Conservation (phyloP, 2,329 filamentous ascomycete genomes). For the Penicillium italicum region DNA sequence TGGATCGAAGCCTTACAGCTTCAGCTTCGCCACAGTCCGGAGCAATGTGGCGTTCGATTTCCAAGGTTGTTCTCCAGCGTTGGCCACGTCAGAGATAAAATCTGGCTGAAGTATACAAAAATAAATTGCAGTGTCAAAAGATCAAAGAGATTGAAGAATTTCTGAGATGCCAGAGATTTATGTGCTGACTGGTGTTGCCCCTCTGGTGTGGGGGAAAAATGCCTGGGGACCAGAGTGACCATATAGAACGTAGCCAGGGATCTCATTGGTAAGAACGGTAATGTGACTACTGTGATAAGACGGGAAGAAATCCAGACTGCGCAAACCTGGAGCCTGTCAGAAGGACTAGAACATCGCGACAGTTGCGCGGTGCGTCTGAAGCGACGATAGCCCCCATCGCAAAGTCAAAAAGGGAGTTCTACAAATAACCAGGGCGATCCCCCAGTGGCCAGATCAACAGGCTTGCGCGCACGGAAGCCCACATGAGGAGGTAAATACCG, state of each 20-base stretch:
- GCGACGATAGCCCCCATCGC: conserved; percentile 8
- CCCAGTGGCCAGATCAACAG: conserved; percentile 2
- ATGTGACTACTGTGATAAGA: conserved; percentile 22
- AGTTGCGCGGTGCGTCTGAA: conserved; percentile 14
- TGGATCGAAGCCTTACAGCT: conserved; percentile 23
- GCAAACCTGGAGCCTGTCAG: conserved; percentile 14
- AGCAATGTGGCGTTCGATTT: conserved; percentile 22
- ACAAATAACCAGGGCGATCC: conserved; percentile 10
- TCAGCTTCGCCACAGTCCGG: conserved; percentile 40
- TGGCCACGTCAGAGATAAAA: conserved; percentile 34
- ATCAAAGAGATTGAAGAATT: not conserved
- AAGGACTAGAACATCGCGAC: not conserved
- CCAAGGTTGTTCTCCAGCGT: conserved; percentile 17
- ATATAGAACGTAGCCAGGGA: conserved; percentile 16
- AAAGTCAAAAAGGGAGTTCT: conserved; percentile 15
- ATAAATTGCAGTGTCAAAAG: conserved; percentile 2
- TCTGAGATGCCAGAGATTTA: conserved; percentile 11
- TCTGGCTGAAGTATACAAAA: conserved; percentile 2
- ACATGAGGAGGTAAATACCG: conserved; percentile 3
- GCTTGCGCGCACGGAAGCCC: conserved; percentile 18
- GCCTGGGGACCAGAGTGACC: conserved; percentile 10
- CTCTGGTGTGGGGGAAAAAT: conserved; percentile 20
- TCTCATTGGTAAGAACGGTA: conserved; percentile 26
- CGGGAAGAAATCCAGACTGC: conserved; percentile 15
- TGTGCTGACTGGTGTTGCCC: conserved; percentile 15